Percentiles rank a stretch among this genome's conserved stretches.
Evolutionary conservation across 1,139 yeast genomes (phyloP).

Genomic region (Candida freyschussii): DNA sequence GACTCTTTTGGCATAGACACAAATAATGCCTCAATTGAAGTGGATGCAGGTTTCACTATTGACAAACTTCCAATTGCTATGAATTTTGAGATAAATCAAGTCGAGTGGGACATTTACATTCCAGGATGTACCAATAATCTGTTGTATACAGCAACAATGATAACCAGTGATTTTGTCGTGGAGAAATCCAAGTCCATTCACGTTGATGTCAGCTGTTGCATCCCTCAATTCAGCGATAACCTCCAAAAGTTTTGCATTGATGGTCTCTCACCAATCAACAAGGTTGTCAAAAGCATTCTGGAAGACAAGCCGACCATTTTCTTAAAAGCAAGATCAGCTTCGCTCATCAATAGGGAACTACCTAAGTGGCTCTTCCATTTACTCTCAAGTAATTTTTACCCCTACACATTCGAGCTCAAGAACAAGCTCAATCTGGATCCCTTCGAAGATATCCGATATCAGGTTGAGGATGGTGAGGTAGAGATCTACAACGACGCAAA

Average conservation of each 20-base stretch:
- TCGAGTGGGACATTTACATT: conserved; percentile 20
- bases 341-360: conserved; percentile 10
- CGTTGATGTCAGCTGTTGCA: neutral
- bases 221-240: conserved; percentile 8
- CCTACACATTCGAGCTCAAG: conserved; percentile 5
- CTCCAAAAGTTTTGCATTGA: conserved; percentile 12
- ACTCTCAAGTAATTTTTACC: conserved; percentile 14
- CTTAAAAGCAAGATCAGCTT: conserved; percentile 11
- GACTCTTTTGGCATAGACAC: conserved; percentile 1
- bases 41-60: neutral
- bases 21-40: conserved; percentile 1
- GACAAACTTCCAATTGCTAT: conserved; percentile 1
- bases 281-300: conserved; percentile 6
- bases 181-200: neutral
- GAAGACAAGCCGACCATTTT: conserved; percentile 7
- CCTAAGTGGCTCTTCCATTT: conserved; percentile 17
- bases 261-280: conserved; percentile 23
- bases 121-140: conserved; percentile 13
- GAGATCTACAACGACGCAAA: conserved; percentile 5
- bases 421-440: neutral
- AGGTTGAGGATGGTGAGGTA: conserved; percentile 2
- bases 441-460: conserved; percentile 1
- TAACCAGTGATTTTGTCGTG: conserved; percentile 3
- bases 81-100: conserved; percentile 3
- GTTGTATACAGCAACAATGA: conserved; percentile 6